A percentile compares a stretch with the other conserved stretches of the same genome.
Evolutionary conservation across 1,139 yeast species (phyloP).

Genomic region (Lodderomyces beijingensis): DNA sequence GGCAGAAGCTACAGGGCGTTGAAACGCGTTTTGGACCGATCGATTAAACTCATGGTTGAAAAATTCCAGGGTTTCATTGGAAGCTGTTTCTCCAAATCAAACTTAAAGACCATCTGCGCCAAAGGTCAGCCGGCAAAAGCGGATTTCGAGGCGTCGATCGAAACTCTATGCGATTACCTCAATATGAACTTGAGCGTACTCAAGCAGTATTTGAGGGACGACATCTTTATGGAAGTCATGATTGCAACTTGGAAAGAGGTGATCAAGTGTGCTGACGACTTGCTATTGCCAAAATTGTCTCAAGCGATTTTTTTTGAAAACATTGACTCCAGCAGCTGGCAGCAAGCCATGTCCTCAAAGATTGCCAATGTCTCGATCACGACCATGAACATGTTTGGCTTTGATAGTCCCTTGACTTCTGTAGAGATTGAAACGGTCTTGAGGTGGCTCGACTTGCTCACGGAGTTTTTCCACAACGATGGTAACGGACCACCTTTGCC

Average conservation of each 20-base stretch:
- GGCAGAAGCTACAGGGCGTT: slow-evolving; percentile 72
- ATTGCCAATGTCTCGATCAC: slow-evolving; percentile 45
- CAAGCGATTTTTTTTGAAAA: slow-evolving; percentile 32
- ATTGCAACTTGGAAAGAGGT: slow-evolving; percentile 72
- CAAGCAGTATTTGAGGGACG: slow-evolving; percentile 59
- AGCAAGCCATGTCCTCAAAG: slow-evolving; percentile 45
- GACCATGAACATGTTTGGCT: slow-evolving; percentile 21
- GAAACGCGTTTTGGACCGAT: slow-evolving; percentile 57
- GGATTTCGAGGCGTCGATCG: slow-evolving; percentile 63
- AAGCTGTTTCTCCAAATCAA: slow-evolving; percentile 38
- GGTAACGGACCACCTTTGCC: slow-evolving; percentile 80
- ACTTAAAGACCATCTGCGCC: slow-evolving; percentile 52
- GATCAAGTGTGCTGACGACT: slow-evolving; percentile 57
- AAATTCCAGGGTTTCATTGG: slow-evolving; percentile 47
- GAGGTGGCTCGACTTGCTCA: slow-evolving; percentile 65
- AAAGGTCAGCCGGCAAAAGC: slow-evolving; percentile 43
- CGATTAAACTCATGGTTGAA: slow-evolving; percentile 62
- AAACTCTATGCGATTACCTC: slow-evolving; percentile 71
- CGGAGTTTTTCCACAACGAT: slow-evolving; percentile 74
- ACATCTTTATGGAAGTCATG: slow-evolving; percentile 64
- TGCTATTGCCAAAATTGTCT: slow-evolving; percentile 68
- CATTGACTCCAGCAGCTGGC: slow-evolving; percentile 36
- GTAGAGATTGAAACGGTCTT: slow-evolving; percentile 68
- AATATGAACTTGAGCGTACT: slow-evolving; percentile 65
- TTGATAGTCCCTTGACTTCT: slow-evolving; percentile 51